These are phyloP conservation scores for Rhytidhysteron rufulum DNA, from an alignment of 2,329 filamentous ascomycete species.

Conservation along the genomic window DNA sequence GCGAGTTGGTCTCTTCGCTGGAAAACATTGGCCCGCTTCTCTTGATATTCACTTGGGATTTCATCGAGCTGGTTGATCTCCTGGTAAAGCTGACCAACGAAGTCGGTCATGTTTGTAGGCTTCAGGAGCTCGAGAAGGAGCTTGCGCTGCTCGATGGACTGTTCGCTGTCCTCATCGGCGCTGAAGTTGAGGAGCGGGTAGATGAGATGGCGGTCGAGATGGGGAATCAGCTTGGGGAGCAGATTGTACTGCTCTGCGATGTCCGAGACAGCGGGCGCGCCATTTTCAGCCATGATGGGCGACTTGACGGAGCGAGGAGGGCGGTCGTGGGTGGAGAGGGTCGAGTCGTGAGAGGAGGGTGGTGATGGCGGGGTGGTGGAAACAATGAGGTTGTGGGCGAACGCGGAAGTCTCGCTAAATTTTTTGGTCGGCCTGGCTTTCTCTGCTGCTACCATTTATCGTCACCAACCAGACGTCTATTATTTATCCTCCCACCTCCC, in stretches of 20 bases:
- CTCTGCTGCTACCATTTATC: conserved; percentile 5
- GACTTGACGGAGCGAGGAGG: conserved; percentile 5
- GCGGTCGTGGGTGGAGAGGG: conserved; percentile 9
- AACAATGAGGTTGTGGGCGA: conserved; percentile 33
- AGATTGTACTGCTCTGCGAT: conserved; percentile 72
- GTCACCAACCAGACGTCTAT: conserved; percentile 5
- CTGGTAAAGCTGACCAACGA: conserved; percentile 86
- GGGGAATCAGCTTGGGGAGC: conserved; percentile 81
- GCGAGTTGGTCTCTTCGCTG: conserved; percentile 77
- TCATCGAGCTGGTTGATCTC: conserved; percentile 79
- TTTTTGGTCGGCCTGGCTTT: conserved; percentile 16
- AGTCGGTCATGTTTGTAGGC: conserved; percentile 98
- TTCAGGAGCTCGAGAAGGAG: conserved; percentile 93
- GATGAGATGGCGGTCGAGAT: conserved; percentile 93
- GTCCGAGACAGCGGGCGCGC: conserved; percentile 34
- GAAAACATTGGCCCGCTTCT: conserved; percentile 86
- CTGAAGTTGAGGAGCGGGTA: conserved; percentile 95
- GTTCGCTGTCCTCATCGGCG: conserved; percentile 75
- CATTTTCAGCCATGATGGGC: conserved; percentile 37
- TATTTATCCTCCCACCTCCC: no score
- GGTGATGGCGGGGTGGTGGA: conserved; percentile 8
- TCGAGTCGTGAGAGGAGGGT: conserved; percentile 1
- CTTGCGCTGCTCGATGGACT: conserved; percentile 68
- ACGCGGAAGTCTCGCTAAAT: conserved; percentile 32
- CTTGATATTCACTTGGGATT: conserved; percentile 77